Conservation (phyloP, 768 basidiomycete species). For the Gloeophyllum trabeum region DNA sequence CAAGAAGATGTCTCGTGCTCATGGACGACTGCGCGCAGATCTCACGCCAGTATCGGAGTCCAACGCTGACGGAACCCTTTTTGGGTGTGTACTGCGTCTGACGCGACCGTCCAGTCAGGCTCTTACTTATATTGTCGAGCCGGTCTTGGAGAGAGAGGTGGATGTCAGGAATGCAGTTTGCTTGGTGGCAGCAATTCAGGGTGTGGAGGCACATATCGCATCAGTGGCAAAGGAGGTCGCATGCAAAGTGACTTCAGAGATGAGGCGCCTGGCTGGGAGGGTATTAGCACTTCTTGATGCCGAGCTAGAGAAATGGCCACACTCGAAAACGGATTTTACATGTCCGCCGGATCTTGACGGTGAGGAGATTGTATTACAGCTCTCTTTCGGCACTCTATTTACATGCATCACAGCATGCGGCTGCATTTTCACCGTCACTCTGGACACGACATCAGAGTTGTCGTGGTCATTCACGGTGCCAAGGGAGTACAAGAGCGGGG, state of each 20-base stretch:
- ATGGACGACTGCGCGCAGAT: slow-evolving; percentile 4
- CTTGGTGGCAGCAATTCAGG: slow-evolving; percentile 53
- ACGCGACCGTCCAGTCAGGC: slow-evolving; percentile 51
- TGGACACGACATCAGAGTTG: slow-evolving; percentile 26
- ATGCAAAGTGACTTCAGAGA: slow-evolving; percentile 30
- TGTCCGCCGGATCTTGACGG: slow-evolving; percentile 40
- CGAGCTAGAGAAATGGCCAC: slow-evolving; percentile 33
- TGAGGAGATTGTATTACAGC: slow-evolving; percentile 21
- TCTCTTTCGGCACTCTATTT: slow-evolving; percentile 4
- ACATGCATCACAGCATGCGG: slow-evolving; percentile 34
- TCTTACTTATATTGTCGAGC: slow-evolving; percentile 56
- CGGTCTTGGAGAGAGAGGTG: slow-evolving; percentile 41
- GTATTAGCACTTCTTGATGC: slow-evolving; percentile 31
- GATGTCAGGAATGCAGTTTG: slow-evolving; percentile 67
- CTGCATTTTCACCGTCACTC: slow-evolving; percentile 32
- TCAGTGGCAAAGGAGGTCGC: slow-evolving; percentile 29
- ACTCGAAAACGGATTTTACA: slow-evolving; percentile 27
- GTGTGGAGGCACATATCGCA: slow-evolving; percentile 46
- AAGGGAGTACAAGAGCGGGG: slow-evolving; percentile 40
- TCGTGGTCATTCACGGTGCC: slow-evolving; percentile 27
- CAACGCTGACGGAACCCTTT: too few species aligned
- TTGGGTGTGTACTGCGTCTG: slow-evolving; percentile 20
- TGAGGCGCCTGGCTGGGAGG: slow-evolving; percentile 31
- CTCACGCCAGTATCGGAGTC: too few species aligned
- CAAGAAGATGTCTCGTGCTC: background rate